Evolutionary conservation across 257 asterid genomes (phyloP).

Genomic region (Solanum corneliomulleri): DNA sequence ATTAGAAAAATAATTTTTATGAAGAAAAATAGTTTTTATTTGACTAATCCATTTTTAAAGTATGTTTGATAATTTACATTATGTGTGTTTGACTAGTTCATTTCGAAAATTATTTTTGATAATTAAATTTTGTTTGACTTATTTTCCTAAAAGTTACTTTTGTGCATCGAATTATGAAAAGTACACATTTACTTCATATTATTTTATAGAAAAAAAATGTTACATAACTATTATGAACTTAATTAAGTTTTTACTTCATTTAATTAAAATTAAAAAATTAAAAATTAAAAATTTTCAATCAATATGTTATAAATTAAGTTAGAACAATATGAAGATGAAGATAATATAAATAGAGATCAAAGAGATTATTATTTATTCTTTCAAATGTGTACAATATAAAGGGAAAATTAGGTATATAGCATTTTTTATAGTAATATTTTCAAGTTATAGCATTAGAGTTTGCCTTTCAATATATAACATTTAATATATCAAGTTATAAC

Average conservation of each 20-base stretch:
- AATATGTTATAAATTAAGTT: not conserved
- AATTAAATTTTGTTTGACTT: not conserved
- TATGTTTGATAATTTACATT: not conserved
- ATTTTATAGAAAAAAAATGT: not conserved
- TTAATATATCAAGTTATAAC: too few species aligned
- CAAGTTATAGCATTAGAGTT: too few species aligned
- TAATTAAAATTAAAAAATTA: too few species aligned
- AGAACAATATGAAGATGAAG: not conserved
- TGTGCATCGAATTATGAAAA: not conserved
- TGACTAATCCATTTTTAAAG: not conserved
- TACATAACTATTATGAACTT: not conserved
- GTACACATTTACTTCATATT: not conserved
- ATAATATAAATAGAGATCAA: not conserved
- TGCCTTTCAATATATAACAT: too few species aligned
- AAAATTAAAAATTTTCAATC: not conserved
- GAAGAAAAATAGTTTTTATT: too few species aligned
- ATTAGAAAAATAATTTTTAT: too few species aligned
- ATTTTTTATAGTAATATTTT: too few species aligned
- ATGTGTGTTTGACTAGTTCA: too few species aligned
- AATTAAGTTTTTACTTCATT: not conserved
- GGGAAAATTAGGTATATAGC: too few species aligned
- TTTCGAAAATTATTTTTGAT: too few species aligned
- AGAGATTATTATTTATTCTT: not conserved
- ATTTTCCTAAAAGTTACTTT: not conserved
- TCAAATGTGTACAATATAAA: not conserved